Percentiles rank a stretch among this genome's conserved stretches.
Conservation (phyloP, 345 rosid species). For the Angophora floribunda region DNA sequence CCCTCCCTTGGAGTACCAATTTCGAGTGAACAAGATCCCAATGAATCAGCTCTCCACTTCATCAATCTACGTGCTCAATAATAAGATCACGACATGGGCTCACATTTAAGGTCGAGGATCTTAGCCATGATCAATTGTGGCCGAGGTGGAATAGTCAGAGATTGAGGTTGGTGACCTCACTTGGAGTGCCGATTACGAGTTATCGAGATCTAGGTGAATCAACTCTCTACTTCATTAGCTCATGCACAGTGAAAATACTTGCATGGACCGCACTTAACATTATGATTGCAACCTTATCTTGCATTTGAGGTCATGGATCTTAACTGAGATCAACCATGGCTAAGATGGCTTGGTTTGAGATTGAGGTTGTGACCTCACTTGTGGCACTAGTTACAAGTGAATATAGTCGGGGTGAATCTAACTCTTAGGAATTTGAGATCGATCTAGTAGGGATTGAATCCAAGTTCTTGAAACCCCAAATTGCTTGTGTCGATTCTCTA, state of each 20-base stretch:
- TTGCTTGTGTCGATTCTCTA: no score
- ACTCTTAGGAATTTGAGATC: no score
- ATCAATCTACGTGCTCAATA: accelerated
- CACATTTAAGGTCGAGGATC: accelerated
- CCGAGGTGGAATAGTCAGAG: accelerated
- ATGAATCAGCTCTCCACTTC: neutral
- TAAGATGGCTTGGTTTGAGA: neutral
- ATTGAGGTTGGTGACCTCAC: neutral
- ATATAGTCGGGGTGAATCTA: neutral
- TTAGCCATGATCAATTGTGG: accelerated
- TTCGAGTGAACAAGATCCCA: accelerated
- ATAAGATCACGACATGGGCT: neutral
- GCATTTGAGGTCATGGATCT: neutral
- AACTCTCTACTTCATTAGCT: neutral
- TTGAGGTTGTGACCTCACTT: neutral
- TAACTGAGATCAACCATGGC: neutral
- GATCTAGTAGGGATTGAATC: no score
- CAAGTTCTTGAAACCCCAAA: no score
- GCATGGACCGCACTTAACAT: neutral
- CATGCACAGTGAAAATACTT: neutral
- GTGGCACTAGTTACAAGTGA: no score
- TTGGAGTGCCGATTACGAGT: neutral
- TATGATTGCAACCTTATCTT: neutral
- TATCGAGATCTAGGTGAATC: neutral
- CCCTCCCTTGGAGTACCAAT: no score